Evolutionary conservation across 2,329 filamentous ascomycete genomes (phyloP), one percentile per base, ranked within the genome.

Genomic region (Claviceps spartinae): DNA sequence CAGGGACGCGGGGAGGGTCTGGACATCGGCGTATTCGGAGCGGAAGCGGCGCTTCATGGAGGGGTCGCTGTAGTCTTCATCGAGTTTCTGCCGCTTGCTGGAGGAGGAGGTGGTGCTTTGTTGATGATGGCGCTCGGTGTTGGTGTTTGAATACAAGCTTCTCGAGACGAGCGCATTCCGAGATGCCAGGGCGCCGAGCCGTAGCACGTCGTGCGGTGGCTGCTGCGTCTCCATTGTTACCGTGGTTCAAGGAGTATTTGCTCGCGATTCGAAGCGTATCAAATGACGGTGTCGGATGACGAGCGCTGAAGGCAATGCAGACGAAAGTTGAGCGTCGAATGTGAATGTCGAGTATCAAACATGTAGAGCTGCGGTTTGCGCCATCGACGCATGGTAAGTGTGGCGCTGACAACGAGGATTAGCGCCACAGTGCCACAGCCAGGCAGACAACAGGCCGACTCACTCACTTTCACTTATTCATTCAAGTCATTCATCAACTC

Each of bases 11-110:
- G 90, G 90, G 3, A 96, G 76, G 56, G 85, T 83, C 63, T 82
- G 80, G 22, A 93, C 83, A 62, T 83, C 74, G 59, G 82, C 78
- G 67, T 95, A 96, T 71, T 96, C 89, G 62, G 73, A 74, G 50
- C 76, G 75, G 63, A 86, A 81, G 47, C 83, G 79, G 51, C 61
- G 62, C 59, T 69, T 67, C 56, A 67, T 56, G 51, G 63, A 56
- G 48, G 63, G 58, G 47, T 68, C 66, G 51, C 65, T 61, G 55
- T 59, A 59, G n/a, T 14, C n/a, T 59, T 65, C 62, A 55, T 68
- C 63, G 57, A 64, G 58, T 59, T 68, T 70, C 56, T 66, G 67
- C 52, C 69, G 68, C 57, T 72, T 72, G 52, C 56, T 54, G 13
- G 41, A 43, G 44, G 8, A 1, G 16, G 24, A 61, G 20, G 24